Conservation (phyloP, 805 yeast species). For the Komagataella populi region DNA sequence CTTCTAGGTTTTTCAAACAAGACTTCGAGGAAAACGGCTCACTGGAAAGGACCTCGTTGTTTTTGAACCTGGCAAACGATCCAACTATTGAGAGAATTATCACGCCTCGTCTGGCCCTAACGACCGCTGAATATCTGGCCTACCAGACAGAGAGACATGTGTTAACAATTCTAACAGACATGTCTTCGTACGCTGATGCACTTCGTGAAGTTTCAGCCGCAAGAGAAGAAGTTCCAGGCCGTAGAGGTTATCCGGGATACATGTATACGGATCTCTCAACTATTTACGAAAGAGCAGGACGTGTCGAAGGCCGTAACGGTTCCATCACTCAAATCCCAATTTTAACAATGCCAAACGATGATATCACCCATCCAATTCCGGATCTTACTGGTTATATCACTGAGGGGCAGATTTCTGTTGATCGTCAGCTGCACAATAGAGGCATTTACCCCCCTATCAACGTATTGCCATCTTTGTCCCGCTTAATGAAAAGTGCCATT, state of each 20-base stretch:
- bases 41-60: slow-evolving; percentile 91
- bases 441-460: slow-evolving; percentile 99
- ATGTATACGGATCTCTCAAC: slow-evolving; percentile 99
- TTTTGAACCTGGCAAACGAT: slow-evolving; percentile 95
- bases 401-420: slow-evolving; percentile 96
- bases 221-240: slow-evolving; percentile 99
- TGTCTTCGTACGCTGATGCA: slow-evolving; percentile 99
- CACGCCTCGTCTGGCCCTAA: slow-evolving; percentile 96
- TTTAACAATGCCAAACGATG: slow-evolving; percentile 99
- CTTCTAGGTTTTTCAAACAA: slow-evolving; percentile 96
- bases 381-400: slow-evolving; percentile 99
- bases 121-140: slow-evolving; percentile 97
- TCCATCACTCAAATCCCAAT: slow-evolving; percentile 98
- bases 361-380: slow-evolving; percentile 99
- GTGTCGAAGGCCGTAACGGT: slow-evolving; percentile 99
- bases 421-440: slow-evolving; percentile 90
- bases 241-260: slow-evolving; percentile 99
- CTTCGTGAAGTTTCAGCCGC: slow-evolving; percentile 99
- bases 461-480: slow-evolving; percentile 92
- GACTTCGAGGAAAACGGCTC: slow-evolving; percentile 99
- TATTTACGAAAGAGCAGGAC: slow-evolving; percentile 98
- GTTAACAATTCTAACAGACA: slow-evolving; percentile 92
- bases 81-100: slow-evolving; percentile 99
- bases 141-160: slow-evolving; percentile 99
- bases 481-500: slow-evolving; percentile 98